Base-by-base conservation (phyloP, 108 stramenopile species). In the Skeletonema tropicum region DNA sequence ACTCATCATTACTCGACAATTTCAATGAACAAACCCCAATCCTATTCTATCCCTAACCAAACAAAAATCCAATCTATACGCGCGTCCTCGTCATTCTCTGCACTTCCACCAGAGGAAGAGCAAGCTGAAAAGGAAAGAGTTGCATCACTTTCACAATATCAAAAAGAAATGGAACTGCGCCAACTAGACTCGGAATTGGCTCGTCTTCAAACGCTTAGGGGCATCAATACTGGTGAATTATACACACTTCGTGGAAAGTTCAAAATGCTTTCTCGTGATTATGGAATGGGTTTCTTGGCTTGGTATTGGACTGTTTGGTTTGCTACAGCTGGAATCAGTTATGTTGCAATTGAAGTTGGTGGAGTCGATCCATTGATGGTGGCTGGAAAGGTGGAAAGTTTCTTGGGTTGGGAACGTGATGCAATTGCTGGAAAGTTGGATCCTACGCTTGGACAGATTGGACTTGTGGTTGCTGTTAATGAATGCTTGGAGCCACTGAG, bases 141-240 rank as follows among this genome's bases (percentile, higher is more conserved):
- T 5, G 76, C 66, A 6, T 67, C 78, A n/a, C 83, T 96, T 5
- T 71, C 88, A 35, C 71, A 71, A 10, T 88, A 88, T 68, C 77
- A 89, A 64, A 89, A 88, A 59, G 92, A 96, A 57, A 68, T 83
- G 57, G 95, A 96, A 67, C 81, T 96, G 6, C 89, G 92, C 19
- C 42, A 83, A 38, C 76, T 92, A 9, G 93, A 96, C 82, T 68
- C 86, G 21, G 80, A 96, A 66, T 73, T 96, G 48, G 83, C 91
- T 3, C 75, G 82, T 15, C 64, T 96, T 31, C 85, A 96, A 57
- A 86, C 84, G 60, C 72, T 92, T 10, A 77, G 90, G 2, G 90
- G 82, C 10, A 96, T 96, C 64, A 93, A 96, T 77, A 96, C 92
- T 9, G 95, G 95, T 21, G 95, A 96, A 70, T 63, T 91, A 13